phyloP scores from a whole-genome alignment of 129 eudicot genomes.

The Solidago caesia region DNA sequence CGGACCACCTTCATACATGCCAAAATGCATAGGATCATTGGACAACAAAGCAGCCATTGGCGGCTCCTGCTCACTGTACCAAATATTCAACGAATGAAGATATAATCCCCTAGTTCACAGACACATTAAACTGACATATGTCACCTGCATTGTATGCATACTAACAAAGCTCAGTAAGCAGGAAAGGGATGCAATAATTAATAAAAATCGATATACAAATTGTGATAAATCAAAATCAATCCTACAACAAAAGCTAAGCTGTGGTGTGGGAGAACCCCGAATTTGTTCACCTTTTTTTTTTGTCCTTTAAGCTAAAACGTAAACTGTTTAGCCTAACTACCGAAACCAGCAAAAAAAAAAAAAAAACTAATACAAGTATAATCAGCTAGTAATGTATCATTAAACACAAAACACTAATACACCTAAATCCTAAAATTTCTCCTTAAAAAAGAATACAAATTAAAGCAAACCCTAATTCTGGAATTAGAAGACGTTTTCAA shows the following conservation, averaged over 20 bases:
- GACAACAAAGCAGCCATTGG: constrained; percentile 63
- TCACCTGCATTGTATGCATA: constrained; percentile 30
- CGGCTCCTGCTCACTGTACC: constrained; percentile 31
- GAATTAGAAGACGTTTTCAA: not conserved
- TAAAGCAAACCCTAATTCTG: constrained; percentile 32
- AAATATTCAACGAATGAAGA: constrained; percentile 12
- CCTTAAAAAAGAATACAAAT: not conserved
- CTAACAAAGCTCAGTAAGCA: constrained; percentile 14
- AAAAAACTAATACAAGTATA: too few species aligned
- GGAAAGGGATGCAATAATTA: not conserved
- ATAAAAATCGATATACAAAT: too few species aligned
- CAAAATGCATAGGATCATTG: constrained; percentile 63
- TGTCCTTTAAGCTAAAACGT: not conserved
- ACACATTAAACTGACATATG: constrained; percentile 17
- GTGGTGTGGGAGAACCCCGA: not conserved
- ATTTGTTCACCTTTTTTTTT: not conserved
- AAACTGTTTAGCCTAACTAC: too few species aligned
- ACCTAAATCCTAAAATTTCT: not conserved
- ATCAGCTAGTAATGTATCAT: too few species aligned
- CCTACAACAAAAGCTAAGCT: too few species aligned
- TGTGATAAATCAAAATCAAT: too few species aligned
- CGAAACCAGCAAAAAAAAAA: too few species aligned
- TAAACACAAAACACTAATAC: not conserved
- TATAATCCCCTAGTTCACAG: constrained; percentile 15
- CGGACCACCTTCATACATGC: constrained; percentile 51